Evolutionary conservation across 257 asterid species (phyloP), one percentile per base, ranked within the genome.

Genomic region (Eucommia ulmoides): DNA sequence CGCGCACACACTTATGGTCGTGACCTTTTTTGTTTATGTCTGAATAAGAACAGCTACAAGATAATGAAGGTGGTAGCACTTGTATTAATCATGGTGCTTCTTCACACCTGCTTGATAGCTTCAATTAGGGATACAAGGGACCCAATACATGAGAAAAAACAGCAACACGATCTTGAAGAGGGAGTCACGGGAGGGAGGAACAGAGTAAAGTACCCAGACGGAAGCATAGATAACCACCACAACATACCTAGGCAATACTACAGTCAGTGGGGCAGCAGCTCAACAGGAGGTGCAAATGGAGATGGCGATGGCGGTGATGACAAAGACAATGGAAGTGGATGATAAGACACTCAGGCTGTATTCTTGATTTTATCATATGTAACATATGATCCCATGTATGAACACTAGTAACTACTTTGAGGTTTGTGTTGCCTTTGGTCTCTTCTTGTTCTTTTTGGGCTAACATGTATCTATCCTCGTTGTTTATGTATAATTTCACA

Each of bases 181-280:
- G 45, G 24, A 41, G 47, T 3, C 1, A 55, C 26, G 22, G 25
- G 45, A 1, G 45, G 17, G 8, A 17, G 41, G 22, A 25, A 24
- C n/a, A 33, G 22, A 15, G 62, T 19, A 2, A 47, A 22, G 23
- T 20, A 49, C 3, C 65, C 53, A 4, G 61, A 72, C 14, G 59
- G 79, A 20, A 52, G 48, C 57, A 45, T 55, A 26, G 80, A 74
- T 23, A 79, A 82, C 23, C 93, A 76, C 24, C 79, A 82, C 45
- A 79, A 47, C 55, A 76, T 76, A 71, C 83, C 83, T 2, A 69
- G 88, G 41, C 68, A 74, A 64, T 26, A 72, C 65, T 75, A 63
- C 15, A 63, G 61, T 51, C 82, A 71, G 55, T 42, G 81, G 66
- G 88, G 85, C 17, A 58, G 59, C 50, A 26, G 60, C 18, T 18